Conservation (phyloP, 768 basidiomycete genomes). For the Ramaria sp. region DNA sequence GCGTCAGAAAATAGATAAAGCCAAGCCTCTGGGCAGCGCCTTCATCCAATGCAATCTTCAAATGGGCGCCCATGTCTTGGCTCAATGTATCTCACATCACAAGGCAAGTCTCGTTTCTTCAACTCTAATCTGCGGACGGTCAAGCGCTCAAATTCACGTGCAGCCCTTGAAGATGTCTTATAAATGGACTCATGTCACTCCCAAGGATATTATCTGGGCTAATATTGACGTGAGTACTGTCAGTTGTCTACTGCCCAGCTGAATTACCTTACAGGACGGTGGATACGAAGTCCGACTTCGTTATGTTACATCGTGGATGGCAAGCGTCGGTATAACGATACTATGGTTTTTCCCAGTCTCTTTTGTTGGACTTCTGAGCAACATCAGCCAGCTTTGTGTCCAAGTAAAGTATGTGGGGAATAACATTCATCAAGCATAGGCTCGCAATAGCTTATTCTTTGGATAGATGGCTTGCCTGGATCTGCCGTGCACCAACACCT, state of each 20-base stretch:
- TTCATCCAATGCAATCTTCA: conserved; percentile 66
- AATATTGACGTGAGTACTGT: conserved; percentile 40
- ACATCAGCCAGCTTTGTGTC: conserved; percentile 40
- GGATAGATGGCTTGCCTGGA: conserved; percentile 48
- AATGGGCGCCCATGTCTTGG: conserved; percentile 62
- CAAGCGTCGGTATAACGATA: conserved; percentile 49
- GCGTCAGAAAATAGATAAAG: conserved; percentile 27
- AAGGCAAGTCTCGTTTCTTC: conserved; percentile 22
- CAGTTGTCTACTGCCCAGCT: conserved; percentile 10
- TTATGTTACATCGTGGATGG: conserved; percentile 42
- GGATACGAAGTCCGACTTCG: conserved; percentile 46
- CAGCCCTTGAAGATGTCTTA: conserved; percentile 48
- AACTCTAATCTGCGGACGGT: background rate
- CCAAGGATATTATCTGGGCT: conserved; percentile 45
- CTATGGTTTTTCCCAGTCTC: conserved; percentile 57
- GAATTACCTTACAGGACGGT: conserved; percentile 15
- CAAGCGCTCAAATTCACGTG: conserved; percentile 9
- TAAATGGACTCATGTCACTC: conserved; percentile 49
- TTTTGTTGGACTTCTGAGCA: conserved; percentile 56
- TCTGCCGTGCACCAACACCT: conserved; percentile 20
- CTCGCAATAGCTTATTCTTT: background rate
- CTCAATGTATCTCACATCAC: conserved; percentile 48
- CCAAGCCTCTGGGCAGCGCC: conserved; percentile 40
- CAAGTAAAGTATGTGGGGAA: conserved; percentile 31
- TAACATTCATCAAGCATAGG: background rate